These are phyloP conservation scores for Mrakiaceae sp. DNA, from an alignment of 1,284 basidiomycete species.

Conservation along the genomic window DNA sequence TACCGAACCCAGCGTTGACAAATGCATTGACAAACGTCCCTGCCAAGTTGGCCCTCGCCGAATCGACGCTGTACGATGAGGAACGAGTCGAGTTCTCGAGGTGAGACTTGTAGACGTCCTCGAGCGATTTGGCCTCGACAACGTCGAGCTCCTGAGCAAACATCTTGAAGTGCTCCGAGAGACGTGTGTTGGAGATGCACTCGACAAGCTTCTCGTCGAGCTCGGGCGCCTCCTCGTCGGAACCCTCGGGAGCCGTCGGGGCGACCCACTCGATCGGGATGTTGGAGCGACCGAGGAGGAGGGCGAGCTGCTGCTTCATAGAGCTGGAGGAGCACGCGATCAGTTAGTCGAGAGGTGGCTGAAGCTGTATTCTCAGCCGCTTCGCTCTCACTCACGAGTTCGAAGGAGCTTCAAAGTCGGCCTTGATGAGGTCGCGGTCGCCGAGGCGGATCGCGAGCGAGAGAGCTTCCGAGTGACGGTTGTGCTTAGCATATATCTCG, in stretches of 20 bases:
- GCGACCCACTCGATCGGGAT: conserved; percentile 82
- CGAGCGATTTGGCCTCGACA: conserved; percentile 75
- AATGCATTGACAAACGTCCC: conserved; percentile 98
- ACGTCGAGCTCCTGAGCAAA: conserved; percentile 96
- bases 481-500: conserved; percentile 75
- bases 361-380: conserved; percentile 70
- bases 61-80: conserved; percentile 64
- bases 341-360: conserved; percentile 56
- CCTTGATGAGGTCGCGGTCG: conserved; percentile 64
- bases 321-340: conserved; percentile 38
- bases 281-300: conserved; percentile 84
- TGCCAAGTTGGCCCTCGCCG: conserved; percentile 86
- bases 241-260: conserved; percentile 42
- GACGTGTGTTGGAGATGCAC: conserved; percentile 69
- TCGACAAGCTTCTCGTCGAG: conserved; percentile 73
- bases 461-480: conserved; percentile 85
- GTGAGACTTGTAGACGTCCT: conserved; percentile 97
- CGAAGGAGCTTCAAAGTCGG: conserved; percentile 72
- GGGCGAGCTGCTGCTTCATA: conserved; percentile 94
- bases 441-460: conserved; percentile 76
- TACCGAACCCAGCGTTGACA: conserved; percentile 97
- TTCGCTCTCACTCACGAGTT: conserved; percentile 56
- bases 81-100: conserved; percentile 69
- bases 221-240: conserved; percentile 49
- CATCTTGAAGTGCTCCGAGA: conserved; percentile 74